Percentiles rank a stretch among this genome's conserved stretches.
These are phyloP conservation scores for Thraustochytrium striatum DNA, from an alignment of 352 stramenopile species.

Conservation along the genomic window DNA sequence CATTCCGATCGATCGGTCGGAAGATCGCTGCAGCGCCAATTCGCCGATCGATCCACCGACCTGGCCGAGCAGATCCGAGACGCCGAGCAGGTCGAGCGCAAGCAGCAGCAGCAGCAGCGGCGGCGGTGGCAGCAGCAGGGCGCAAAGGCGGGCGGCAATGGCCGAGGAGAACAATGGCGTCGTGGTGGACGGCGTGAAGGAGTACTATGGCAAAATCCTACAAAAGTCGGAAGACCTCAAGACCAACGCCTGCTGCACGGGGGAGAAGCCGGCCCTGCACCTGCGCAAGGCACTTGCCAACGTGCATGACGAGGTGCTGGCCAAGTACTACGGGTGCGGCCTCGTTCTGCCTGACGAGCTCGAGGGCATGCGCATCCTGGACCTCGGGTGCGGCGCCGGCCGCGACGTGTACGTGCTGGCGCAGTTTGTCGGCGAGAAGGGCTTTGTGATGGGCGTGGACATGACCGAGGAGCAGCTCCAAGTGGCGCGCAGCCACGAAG, in stretches of 20 bases:
- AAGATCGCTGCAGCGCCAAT: too few species aligned
- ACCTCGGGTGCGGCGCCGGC: conserved; percentile 78
- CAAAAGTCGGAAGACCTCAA: conserved; percentile 60
- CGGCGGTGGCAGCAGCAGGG: too few species aligned
- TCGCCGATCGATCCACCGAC: too few species aligned
- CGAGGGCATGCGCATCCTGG: conserved; percentile 67
- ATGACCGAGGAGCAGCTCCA: conserved; percentile 81
- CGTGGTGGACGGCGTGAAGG: conserved; percentile 56
- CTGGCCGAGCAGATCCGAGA: too few species aligned
- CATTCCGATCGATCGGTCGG: too few species aligned
- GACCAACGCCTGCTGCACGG: conserved; percentile 67
- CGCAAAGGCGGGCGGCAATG: too few species aligned
- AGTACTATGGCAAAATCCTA: conserved; percentile 59
- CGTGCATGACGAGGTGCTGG: conserved; percentile 63
- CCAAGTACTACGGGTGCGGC: conserved; percentile 74
- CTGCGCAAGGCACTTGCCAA: conserved; percentile 66
- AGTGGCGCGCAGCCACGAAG: conserved; percentile 61
- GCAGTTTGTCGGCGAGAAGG: conserved; percentile 69
- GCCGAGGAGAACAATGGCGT: background rate
- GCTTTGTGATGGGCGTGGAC: conserved; percentile 77
- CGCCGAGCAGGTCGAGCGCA: too few species aligned
- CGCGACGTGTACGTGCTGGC: conserved; percentile 76
- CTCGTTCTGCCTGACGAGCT: conserved; percentile 67
- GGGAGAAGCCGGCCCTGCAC: conserved; percentile 32
- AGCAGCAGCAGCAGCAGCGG: too few species aligned